Base-by-base conservation (phyloP, 2,329 filamentous ascomycete genomes). In the Ilyonectria robusta region DNA sequence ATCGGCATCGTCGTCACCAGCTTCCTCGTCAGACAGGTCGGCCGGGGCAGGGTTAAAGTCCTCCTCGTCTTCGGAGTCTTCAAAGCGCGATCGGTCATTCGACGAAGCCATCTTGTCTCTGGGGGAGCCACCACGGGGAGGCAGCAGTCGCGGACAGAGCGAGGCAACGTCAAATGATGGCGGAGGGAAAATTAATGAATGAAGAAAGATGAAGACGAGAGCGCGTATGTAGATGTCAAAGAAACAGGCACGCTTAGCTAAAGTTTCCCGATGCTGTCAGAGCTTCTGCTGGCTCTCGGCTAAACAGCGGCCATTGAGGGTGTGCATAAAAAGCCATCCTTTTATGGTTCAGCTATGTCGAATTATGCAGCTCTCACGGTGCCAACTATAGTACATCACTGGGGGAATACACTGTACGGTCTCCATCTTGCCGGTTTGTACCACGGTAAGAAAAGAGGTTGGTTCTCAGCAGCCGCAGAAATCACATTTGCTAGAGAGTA, bases 11-110 rank as follows among this genome's bases (percentile, higher is more conserved):
- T 82, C 81, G 4, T 82, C 82, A 40, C 79, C 81, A 23, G 76
- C 77, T 59, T 82, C 81, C 6, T 82, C 91, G 72, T 95, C 93
- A 3, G 93, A 96, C 37, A 89, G 77, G 65, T 94, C 89, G 67
- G 89, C 92, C 21, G 92, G 91, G 55, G 87, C 89, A 57, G 94
- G 95, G 80, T 97, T 97, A 87, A 98, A 97, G 79, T 95, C 92
- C 67, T 93, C 91, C 74, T 97, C 94, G 57, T 96, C 93, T 62
- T 93, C 92, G 66, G 88, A 91, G 68, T 91, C 89, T 75, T 89
- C 85, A 76, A 84, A 87, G 68, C 84, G 84, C 67, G 83, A 80
- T 72, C 77, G 80, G 62, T 85, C 82, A 75, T 81, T 84, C 46
- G 84, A 42, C 40, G 40, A 81, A 85, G 88, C 88, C 65, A 75